Base-by-base conservation (phyloP, 1,139 yeast genomes). In the Hemisphaericaspora xylanilytica region DNA sequence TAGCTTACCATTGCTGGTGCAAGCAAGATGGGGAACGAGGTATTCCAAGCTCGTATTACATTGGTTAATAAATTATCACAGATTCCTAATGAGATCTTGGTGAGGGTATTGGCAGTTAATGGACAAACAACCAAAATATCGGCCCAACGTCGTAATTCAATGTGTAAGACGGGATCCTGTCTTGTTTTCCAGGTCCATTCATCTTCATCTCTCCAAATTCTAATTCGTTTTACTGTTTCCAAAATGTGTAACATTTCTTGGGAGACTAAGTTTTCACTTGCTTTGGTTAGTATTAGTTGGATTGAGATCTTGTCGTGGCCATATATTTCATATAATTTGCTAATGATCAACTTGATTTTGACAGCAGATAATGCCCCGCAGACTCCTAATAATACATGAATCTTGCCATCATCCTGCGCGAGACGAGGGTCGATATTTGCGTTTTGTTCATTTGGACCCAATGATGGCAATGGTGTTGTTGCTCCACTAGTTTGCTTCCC, bases 1-100 rank as follows among this genome's bases (percentile, higher is more conserved):
- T 86, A 85, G 42, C 92, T 84, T 18, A 87, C 89, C 97, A 90
- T 89, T 3, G 96, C 89, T 3, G 97, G 97, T 0, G 97, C 97
- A 39, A 88, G 72, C 28, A 89, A 65, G 6, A 90, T 80, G 0
- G 97, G 97, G 50, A 82, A 86, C 38, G 85, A 82, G 0, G 92
- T 79, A 55, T 89, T 86, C 97, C 97, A 90, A 2, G 96, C 96
- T 46, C 97, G 72, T 14, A 89, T 75, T 11, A 89, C 95, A 53
- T 85, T 86, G 2, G 97, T 89, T 42, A 90, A 67, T 46, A 90
- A 66, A 59, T 89, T 89, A 59, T 90, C 95, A 61, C 96, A 89
- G 40, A 90, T 72, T 3, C 97, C 97, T 45, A 88, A 67, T 0
- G 96, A 85, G 35, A 89, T 80, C 56, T 90, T 90, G n/a, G 96